Percentiles rank a stretch among this genome's conserved stretches.
phyloP scores from a whole-genome alignment of 2,329 filamentous ascomycete genomes.

The Didymella pinodella region DNA sequence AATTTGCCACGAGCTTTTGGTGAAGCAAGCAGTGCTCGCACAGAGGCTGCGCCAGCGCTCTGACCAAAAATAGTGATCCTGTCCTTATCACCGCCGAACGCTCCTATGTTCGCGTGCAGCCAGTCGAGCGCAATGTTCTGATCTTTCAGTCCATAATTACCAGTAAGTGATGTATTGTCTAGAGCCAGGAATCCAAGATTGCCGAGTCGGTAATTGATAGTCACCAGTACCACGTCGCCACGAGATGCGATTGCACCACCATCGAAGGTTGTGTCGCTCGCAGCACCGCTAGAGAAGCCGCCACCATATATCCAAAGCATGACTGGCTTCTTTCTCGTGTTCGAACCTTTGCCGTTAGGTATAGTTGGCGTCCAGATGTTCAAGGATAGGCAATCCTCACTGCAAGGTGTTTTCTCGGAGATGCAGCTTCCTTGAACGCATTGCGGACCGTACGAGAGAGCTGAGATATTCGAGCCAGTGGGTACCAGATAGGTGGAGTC shows the following conservation, averaged over 20 bases:
- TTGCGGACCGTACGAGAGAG: conserved; percentile 44
- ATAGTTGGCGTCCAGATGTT: conserved; percentile 52
- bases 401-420: conserved; percentile 26
- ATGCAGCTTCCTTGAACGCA: conserved; percentile 53
- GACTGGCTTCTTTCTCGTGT: conserved; percentile 51
- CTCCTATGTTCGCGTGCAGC: conserved; percentile 53
- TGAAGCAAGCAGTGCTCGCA: conserved; percentile 60
- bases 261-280: conserved; percentile 56
- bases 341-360: conserved; percentile 28
- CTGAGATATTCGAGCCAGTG: conserved; percentile 45
- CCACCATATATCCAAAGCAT: conserved; percentile 60
- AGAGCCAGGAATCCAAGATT: conserved; percentile 49
- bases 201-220: conserved; percentile 54
- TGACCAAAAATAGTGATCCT: conserved; percentile 51
- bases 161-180: conserved; percentile 55
- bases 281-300: conserved; percentile 52
- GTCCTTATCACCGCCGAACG: conserved; percentile 49
- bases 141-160: conserved; percentile 61
- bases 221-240: conserved; percentile 57
- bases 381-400: conserved; percentile 59
- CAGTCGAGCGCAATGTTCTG: conserved; percentile 61
- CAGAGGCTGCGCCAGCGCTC: conserved; percentile 48
- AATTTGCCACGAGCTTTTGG: conserved; percentile 60
- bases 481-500: conserved; percentile 54
- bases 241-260: conserved; percentile 57